Evolutionary conservation across 805 yeast genomes (phyloP), one percentile per base, ranked within the genome.

Genomic region (Sugiyamaella valdiviana): DNA sequence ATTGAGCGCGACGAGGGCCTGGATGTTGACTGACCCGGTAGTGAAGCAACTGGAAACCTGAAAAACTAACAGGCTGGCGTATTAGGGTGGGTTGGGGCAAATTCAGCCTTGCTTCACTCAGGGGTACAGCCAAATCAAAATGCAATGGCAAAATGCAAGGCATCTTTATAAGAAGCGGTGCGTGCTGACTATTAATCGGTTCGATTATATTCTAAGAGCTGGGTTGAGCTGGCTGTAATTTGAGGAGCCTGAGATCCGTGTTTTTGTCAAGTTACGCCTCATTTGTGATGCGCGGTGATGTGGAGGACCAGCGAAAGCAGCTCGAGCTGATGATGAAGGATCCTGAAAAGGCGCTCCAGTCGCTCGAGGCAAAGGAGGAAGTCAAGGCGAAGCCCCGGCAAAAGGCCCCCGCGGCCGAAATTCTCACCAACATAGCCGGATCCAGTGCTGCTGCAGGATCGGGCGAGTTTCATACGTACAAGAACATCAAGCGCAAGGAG

Each of bases 361-460:
- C 29, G 14, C 19, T 41, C 15, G 41, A 43, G 15, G 24, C 22
- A 24, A 36, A 22, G 12, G 15, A 15, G 2, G 29, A 35, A 14
- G 40, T 16, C 3, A 29, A n/a, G 16, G 36, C 23, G 19, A 22
- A 32, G 17, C 42, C 26, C 14, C 42, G 36, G 17, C 36, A 44
- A 20, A 12, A 21, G 21, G 48, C 46, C 5, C 43, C 44, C 14
- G 42, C 45, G 16, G 32, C 26, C n/a, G 44, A 43, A 17, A 39
- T 48, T 35, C 37, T 37, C 20, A 19, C 36, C 32, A 61, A 61
- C 38, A 58, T 61, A 15, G 56, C 62, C 15, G 66, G 69, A 6
- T 59, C 67, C 3, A 59, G 61, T 42, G 58, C 69, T 5, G 70
- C 64, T n/a, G 66, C 69, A 3, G 65, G 69, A 6, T 62, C 70